Evolutionary conservation across 1,139 yeast species (phyloP).

Genomic region (Candida albicans): DNA sequence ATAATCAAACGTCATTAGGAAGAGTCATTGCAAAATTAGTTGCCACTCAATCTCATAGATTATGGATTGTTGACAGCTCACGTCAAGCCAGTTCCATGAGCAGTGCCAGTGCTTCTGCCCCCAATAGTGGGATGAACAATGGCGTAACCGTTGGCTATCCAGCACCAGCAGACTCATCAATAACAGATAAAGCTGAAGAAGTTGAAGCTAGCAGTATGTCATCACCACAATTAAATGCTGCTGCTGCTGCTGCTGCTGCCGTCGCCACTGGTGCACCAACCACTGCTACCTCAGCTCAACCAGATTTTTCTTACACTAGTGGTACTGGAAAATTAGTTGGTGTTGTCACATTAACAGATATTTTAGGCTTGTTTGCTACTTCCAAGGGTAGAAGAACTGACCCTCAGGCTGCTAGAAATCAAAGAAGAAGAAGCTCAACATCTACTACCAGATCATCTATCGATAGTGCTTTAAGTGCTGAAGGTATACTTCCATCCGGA

Average conservation of each 20-base stretch:
- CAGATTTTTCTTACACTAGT: conserved; percentile 22
- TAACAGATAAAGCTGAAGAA: conserved; percentile 21
- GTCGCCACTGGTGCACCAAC: conserved; percentile 19
- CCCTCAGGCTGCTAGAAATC: conserved; percentile 82
- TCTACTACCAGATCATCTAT: conserved; percentile 43
- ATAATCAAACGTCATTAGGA: conserved; percentile 73
- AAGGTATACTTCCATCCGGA: conserved; percentile 6
- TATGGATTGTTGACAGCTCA: conserved; percentile 81
- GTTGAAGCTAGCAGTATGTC: conserved; percentile 22
- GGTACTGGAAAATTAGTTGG: conserved; percentile 81
- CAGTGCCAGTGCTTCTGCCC: conserved; percentile 4
- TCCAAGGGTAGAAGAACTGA: conserved; percentile 69
- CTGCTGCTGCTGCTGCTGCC: conserved; percentile 7
- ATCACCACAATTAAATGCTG: conserved; percentile 10
- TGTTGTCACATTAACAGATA: conserved; percentile 88
- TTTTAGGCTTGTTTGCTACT: conserved; percentile 75
- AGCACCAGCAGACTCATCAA: conserved; percentile 12
- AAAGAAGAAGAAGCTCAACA: conserved; percentile 70
- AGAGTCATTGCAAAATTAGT: conserved; percentile 92
- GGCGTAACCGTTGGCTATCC: conserved; percentile 8
- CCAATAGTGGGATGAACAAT: conserved; percentile 6
- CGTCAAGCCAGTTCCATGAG: conserved; percentile 13
- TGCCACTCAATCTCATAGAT: conserved; percentile 89
- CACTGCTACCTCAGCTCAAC: conserved; percentile 17
- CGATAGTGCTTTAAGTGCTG: conserved; percentile 24